A percentile compares a stretch with the other conserved stretches of the same genome.
Evolutionary conservation across 768 basidiomycete genomes (phyloP).

Genomic region (Jaapia argillacea): DNA sequence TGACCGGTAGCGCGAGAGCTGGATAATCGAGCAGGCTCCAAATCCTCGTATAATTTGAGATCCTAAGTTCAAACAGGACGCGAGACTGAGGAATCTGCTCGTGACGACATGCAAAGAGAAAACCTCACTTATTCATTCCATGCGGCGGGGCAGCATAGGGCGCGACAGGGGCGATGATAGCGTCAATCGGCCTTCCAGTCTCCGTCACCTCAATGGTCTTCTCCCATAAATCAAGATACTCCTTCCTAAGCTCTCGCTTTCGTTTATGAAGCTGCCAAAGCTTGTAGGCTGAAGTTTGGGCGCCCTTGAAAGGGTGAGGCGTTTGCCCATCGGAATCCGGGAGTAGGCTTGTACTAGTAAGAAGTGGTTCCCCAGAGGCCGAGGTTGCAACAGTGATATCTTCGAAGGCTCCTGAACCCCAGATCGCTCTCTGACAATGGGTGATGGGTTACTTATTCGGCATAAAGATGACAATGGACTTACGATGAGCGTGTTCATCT

Average conservation of each 20-base stretch:
- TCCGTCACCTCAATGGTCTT: conserved; percentile 38
- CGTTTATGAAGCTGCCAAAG: conserved; percentile 59
- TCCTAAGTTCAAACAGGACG: no score
- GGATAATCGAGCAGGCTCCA: conserved; percentile 67
- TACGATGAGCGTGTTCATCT: conserved; percentile 33
- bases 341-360: conserved; percentile 12
- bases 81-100: no score
- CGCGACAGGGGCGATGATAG: conserved; percentile 57
- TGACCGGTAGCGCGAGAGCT: conserved; percentile 52
- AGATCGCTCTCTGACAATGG: conserved; percentile 11
- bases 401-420: conserved; percentile 12
- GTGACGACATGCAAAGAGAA: no score
- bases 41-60: conserved; percentile 43
- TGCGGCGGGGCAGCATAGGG: conserved; percentile 56
- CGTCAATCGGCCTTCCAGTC: conserved; percentile 69
- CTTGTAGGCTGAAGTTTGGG: conserved; percentile 39
- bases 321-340: conserved; percentile 1
- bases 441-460: no score
- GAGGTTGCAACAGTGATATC: conserved; percentile 11
- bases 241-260: conserved; percentile 38
- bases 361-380: conserved; percentile 14
- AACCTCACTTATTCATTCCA: conserved; percentile 39
- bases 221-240: conserved; percentile 57
- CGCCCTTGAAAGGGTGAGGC: conserved; percentile 17
- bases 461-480: no score